These are phyloP conservation scores for Neospermospora avenae DNA, from an alignment of 2,329 filamentous ascomycete genomes.

Conservation along the genomic window DNA sequence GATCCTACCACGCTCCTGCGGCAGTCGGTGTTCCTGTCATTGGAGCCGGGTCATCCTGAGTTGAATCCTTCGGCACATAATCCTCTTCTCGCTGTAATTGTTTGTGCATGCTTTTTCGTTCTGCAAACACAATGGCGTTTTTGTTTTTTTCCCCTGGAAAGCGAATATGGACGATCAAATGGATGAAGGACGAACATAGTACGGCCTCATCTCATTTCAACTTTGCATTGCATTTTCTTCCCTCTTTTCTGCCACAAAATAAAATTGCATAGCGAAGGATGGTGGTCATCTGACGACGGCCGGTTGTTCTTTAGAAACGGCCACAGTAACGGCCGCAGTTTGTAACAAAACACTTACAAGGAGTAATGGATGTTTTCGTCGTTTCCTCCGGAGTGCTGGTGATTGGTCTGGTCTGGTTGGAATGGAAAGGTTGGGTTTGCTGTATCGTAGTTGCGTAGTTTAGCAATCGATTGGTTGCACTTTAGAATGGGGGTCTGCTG, in stretches of 20 bases:
- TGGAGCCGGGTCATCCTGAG: slow-evolving; percentile 8
- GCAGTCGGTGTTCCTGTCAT: slow-evolving; percentile 20
- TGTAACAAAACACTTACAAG: slow-evolving; percentile 2
- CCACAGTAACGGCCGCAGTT: slow-evolving; percentile 3
- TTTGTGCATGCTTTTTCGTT: background rate
- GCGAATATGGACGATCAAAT: background rate
- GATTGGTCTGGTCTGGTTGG: background rate
- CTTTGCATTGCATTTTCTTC: background rate
- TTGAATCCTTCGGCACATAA: background rate
- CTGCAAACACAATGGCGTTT: background rate
- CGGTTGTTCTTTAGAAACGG: background rate
- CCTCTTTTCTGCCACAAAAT: background rate
- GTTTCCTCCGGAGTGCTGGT: background rate
- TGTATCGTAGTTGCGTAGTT: background rate
- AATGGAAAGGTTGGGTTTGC: background rate
- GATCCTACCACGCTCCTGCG: slow-evolving; percentile 50
- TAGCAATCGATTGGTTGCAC: background rate
- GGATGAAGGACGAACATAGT: background rate
- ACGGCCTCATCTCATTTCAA: background rate
- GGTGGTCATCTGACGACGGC: background rate
- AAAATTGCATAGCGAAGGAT: background rate
- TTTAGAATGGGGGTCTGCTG: too few species aligned
- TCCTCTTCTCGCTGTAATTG: background rate
- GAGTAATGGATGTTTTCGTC: background rate
- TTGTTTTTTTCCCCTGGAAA: slow-evolving; percentile 1